Evolutionary conservation across 169 alveolate genomes (phyloP), one percentile per base, ranked within the genome.

Genomic region (Plasmodium vivax): DNA sequence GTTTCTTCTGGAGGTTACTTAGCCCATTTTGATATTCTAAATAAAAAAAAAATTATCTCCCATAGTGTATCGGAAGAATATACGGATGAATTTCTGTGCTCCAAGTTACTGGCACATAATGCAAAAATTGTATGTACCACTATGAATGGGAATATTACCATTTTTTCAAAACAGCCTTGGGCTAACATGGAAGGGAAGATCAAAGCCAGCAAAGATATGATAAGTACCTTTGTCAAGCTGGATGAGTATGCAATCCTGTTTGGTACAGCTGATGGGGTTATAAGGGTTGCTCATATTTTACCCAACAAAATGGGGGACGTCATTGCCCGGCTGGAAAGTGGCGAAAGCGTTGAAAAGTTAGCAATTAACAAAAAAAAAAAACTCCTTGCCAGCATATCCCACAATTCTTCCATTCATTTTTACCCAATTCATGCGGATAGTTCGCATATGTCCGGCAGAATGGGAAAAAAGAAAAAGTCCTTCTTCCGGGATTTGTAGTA

Each of bases 211-310:
- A 88, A 77, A 62, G 90, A 88, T 30, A 81, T 68, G 47, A 88
- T 88, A 36, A 88, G 75, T 36, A 88, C 94, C 1, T 88, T 88
- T 80, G 91, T 88, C n/a, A 88, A 88, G 73, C 19, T 56, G 23
- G 54, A 88, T 80, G 94, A 88, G 34, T 79, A 88, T 80, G 36
- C 82, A 14, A 88, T 88, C 51, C 27, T 79, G 10, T 88, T 56
- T 81, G 94, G 94, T 47, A 88, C 94, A 7, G 68, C 88, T 9
- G 94, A 88, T 56, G 94, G 94, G 34, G 16, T 58, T 19, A 80
- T 88, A 79, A 79, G 62, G 72, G 23, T 81, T 75, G 88, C 90
- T 32, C 88, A 88, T 62, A 38, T 80, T 38, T 12, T 36, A 12
- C 90, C 88, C 80, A 88, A 62, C 51, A 77, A 88, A 88, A 23